These are phyloP conservation scores for Cryphonectria naterciae DNA, from an alignment of 2,329 filamentous ascomycete species.

Conservation along the genomic window DNA sequence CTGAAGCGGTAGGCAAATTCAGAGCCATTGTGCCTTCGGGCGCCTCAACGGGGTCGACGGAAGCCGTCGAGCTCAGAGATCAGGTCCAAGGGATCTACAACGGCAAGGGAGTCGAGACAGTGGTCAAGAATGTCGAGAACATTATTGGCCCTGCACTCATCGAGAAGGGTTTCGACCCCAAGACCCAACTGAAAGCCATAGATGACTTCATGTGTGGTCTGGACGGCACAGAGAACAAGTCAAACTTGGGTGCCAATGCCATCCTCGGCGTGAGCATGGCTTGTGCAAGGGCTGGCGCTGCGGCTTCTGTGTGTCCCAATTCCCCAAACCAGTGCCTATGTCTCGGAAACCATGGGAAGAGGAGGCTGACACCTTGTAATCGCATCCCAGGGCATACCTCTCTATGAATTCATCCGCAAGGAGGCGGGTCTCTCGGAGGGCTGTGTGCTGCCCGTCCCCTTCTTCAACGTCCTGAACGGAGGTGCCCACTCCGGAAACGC, in stretches of 20 bases:
- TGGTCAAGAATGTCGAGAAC: constrained; percentile 59
- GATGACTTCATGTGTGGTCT: constrained; percentile 57
- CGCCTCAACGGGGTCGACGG: constrained; percentile 40
- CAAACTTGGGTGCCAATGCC: constrained; percentile 61
- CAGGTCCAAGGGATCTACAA: constrained; percentile 56
- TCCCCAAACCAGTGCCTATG: background rate
- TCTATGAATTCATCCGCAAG: constrained; percentile 61
- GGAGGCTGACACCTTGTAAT: background rate
- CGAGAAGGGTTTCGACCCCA: constrained; percentile 54
- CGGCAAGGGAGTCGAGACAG: constrained; percentile 60
- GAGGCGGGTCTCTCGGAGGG: constrained; percentile 56
- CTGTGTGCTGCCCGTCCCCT: constrained; percentile 61
- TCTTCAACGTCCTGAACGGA: constrained; percentile 63
- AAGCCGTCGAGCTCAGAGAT: constrained; percentile 46
- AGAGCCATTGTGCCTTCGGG: constrained; percentile 40
- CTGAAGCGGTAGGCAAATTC: constrained; percentile 35
- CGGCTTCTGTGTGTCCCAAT: constrained; percentile 44
- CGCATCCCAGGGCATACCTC: constrained; percentile 44
- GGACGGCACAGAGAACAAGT: constrained; percentile 63
- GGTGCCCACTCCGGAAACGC: constrained; percentile 42
- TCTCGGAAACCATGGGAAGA: background rate
- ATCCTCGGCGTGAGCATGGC: constrained; percentile 65
- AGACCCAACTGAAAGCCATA: constrained; percentile 56
- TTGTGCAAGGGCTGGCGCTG: constrained; percentile 60
- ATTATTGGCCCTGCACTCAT: constrained; percentile 58